Conservation (phyloP, 192 early-diverging fungal species). For the Coemansia sp. region DNA sequence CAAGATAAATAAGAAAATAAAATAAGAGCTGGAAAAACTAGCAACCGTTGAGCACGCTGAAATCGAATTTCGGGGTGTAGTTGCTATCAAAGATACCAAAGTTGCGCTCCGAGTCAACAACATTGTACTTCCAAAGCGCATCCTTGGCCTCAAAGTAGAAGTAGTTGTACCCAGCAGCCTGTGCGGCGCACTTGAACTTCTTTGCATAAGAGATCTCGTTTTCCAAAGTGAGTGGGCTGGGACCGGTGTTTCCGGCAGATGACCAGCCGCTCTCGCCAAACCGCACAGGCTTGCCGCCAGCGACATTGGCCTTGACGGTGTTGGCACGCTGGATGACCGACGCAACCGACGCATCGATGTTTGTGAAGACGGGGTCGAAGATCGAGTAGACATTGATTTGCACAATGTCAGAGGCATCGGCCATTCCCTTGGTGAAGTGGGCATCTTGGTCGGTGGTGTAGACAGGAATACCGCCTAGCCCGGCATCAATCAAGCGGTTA, state of each 20-base stretch:
- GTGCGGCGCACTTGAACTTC: constrained; percentile 43
- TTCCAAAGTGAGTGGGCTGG: constrained; percentile 32
- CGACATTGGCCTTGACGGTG: constrained; percentile 24
- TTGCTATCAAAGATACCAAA: constrained; percentile 39
- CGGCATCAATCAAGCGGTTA: constrained; percentile 39
- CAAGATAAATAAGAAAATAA: neutral
- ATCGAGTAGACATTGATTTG: constrained; percentile 54
- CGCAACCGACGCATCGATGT: constrained; percentile 32
- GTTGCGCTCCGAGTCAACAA: constrained; percentile 33
- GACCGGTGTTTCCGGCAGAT: constrained; percentile 37
- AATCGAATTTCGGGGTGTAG: constrained; percentile 38
- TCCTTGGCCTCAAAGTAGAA: constrained; percentile 58
- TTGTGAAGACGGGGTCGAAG: constrained; percentile 36
- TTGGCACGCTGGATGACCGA: constrained; percentile 45
- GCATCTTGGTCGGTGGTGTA: constrained; percentile 51
- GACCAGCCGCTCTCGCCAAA: constrained; percentile 53
- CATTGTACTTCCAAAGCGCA: constrained; percentile 42
- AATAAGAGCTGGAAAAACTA: constrained; percentile 1
- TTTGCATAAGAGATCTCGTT: constrained; percentile 35
- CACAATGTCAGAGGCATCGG: constrained; percentile 36
- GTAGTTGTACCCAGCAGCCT: constrained; percentile 27
- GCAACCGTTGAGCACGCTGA: constrained; percentile 28
- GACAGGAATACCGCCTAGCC: constrained; percentile 43
- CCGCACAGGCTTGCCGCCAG: constrained; percentile 38
- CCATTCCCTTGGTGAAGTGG: constrained; percentile 30